Evolutionary conservation across 768 basidiomycete genomes (phyloP), one percentile per base, ranked within the genome.

Genomic region (Suillus spraguei): DNA sequence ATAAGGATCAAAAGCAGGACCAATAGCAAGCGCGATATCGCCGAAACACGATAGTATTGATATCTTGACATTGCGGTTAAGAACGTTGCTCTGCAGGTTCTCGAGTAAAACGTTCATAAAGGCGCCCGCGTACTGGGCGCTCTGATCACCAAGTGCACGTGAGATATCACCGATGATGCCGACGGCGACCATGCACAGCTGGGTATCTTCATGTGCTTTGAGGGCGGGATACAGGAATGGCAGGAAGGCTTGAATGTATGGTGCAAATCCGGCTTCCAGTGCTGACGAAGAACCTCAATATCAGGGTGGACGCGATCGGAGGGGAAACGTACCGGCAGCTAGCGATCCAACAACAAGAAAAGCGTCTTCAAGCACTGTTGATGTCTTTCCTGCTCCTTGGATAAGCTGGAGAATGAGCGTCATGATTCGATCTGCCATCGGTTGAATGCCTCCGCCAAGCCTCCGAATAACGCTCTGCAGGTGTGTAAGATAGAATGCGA

Each of bases 131-230:
- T 95, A 98, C 69, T 91, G 89, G 2, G 86, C 85, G 63, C 90
- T 90, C 71, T 88, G 85, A 63, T 94, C 91, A 52, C 94, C 91
- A 22, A 99, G 85, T 1, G 95, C 96, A 61, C 97, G 92, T n/a
- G 95, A 94, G 60, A 99, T 88, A 69, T 99, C 97, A 9, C 95
- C 95, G 61, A 98, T 93, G 67, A 97, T 87, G 67, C 97, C 97
- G 54, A 99, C 93, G 17, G 95, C 95, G 61, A 98, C 94, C 8
- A 90, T 95, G 80, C 95, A 97, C 28, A 99, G 83, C 71, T 97
- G 95, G 47, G 94, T 93, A 77, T 99, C 97, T 74, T 99, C 96
- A 72, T 95, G 90, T 0, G 93, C 87, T 69, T 92, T 90, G 67
- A 99, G 88, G 22, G 97, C 97, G 22, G 91, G 86, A 77, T 90